These are phyloP conservation scores for Lachnellula occidentalis DNA, from an alignment of 2,329 filamentous ascomycete species.

Conservation along the genomic window DNA sequence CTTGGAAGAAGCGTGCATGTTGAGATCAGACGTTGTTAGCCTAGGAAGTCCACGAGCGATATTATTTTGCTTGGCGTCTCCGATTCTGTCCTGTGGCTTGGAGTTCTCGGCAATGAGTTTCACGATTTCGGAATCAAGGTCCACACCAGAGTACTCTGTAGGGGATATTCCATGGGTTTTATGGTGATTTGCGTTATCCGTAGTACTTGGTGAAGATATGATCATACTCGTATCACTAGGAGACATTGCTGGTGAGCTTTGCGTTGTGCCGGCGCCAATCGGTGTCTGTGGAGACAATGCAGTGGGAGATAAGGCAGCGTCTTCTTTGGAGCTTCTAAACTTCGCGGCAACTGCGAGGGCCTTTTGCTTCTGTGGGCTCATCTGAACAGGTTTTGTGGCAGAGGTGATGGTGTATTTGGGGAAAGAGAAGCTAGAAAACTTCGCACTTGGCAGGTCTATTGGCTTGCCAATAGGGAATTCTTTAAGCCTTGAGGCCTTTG, in stretches of 20 bases:
- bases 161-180: too few species aligned
- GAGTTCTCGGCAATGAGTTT: not conserved
- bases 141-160: not conserved
- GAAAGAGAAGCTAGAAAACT: not conserved
- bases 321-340: not conserved
- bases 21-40: not conserved
- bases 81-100: not conserved
- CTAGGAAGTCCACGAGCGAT: not conserved
- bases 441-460: not conserved
- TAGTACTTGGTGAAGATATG: too few species aligned
- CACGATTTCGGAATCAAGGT: not conserved
- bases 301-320: not conserved
- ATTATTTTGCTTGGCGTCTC: not conserved
- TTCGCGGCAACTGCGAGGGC: constrained; percentile 8
- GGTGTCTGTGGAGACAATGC: too few species aligned
- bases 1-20: not conserved
- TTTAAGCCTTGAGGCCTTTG: not conserved
- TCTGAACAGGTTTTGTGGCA: too few species aligned
- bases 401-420: not conserved
- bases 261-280: too few species aligned
- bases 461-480: not conserved
- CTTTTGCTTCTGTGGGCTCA: not conserved
- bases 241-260: too few species aligned
- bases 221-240: too few species aligned
- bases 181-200: too few species aligned